Percentiles rank a stretch among this genome's conserved stretches.
Evolutionary conservation across 495 filamentous ascomycete species (phyloP).

Genomic region (Xylaria intraflava): DNA sequence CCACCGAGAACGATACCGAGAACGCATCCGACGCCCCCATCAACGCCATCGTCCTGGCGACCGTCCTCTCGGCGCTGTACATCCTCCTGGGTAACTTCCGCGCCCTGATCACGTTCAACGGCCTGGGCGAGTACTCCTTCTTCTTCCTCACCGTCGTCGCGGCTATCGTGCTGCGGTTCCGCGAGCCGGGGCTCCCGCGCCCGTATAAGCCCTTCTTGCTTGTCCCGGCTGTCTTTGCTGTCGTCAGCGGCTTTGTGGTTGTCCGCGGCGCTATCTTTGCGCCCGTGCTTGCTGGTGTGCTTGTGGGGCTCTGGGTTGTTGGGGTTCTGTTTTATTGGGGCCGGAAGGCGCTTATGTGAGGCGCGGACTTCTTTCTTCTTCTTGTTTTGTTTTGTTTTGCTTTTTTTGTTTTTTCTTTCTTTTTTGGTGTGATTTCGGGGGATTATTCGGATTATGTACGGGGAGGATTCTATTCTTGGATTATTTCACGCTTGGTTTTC

Average conservation of each 20-base stretch:
- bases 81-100: constrained; percentile 53
- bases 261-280: constrained; percentile 48
- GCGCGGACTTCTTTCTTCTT: too few species aligned
- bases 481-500: too few species aligned
- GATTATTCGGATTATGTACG: too few species aligned
- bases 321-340: constrained; percentile 38
- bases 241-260: constrained; percentile 50
- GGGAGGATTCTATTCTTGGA: too few species aligned
- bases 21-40: constrained; percentile 36
- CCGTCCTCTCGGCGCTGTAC: constrained; percentile 43
- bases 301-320: constrained; percentile 40
- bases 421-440: too few species aligned
- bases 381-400: too few species aligned
- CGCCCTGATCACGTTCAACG: constrained; percentile 50
- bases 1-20: background rate
- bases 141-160: constrained; percentile 53
- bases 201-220: constrained; percentile 44
- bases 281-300: constrained; percentile 40
- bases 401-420: too few species aligned
- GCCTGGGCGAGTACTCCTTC: constrained; percentile 51
- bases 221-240: constrained; percentile 41
- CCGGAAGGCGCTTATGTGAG: too few species aligned
- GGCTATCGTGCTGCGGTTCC: constrained; percentile 43
- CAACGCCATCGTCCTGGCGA: constrained; percentile 47
- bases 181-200: constrained; percentile 38